Percentiles rank a stretch among this genome's conserved stretches.
These are phyloP conservation scores for Pleurotus tuber-regium DNA, from an alignment of 768 basidiomycete genomes.

Conservation along the genomic window DNA sequence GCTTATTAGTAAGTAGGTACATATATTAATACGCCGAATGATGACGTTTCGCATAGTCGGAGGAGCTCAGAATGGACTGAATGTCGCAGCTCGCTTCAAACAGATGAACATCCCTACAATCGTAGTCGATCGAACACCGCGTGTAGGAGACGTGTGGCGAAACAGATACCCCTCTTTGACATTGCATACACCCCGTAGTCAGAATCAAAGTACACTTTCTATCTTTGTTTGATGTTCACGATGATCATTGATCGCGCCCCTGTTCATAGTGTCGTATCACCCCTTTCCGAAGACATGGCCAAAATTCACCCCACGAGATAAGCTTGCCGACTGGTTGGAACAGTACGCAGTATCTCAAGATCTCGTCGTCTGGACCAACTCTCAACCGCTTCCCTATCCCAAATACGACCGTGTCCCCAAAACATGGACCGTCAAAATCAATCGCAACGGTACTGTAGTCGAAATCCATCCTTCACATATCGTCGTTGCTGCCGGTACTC, in stretches of 20 bases:
- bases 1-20: conserved; percentile 31
- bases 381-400: conserved; percentile 28
- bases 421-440: conserved; percentile 33
- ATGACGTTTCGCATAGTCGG: conserved; percentile 31
- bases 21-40: neutral
- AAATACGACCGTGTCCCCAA: conserved; percentile 28
- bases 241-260: neutral
- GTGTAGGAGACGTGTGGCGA: conserved; percentile 42
- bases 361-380: conserved; percentile 40
- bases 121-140: conserved; percentile 31
- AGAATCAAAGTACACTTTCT: conserved; percentile 13
- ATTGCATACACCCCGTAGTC: conserved; percentile 30
- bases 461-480: conserved; percentile 36
- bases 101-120: conserved; percentile 37
- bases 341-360: conserved; percentile 39
- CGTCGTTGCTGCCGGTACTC: conserved; percentile 34
- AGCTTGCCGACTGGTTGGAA: conserved; percentile 44
- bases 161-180: conserved; percentile 39
- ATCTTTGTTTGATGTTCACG: neutral
- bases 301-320: conserved; percentile 36
- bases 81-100: conserved; percentile 39
- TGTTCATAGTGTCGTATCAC: conserved; percentile 34
- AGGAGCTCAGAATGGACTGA: conserved; percentile 41
- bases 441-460: conserved; percentile 24
- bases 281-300: conserved; percentile 39